A percentile compares a stretch with the other conserved stretches of the same genome.
phyloP scores from a whole-genome alignment of 805 yeast genomes.

The Pichia kluyveri region DNA sequence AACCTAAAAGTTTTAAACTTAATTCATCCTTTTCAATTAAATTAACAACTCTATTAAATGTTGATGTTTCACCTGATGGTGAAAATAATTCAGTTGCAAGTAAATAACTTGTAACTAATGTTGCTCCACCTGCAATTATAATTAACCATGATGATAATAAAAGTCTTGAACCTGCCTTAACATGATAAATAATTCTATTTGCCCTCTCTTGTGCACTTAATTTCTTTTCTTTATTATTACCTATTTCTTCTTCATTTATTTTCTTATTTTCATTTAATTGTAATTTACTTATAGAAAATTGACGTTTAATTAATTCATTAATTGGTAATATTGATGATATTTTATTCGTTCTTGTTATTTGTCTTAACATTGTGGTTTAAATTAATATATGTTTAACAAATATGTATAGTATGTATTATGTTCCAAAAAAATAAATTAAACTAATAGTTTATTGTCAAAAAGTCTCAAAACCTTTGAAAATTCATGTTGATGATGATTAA shows the following conservation, averaged over 20 bases:
- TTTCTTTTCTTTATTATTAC: not conserved
- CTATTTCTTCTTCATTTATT: too few relatives aligned
- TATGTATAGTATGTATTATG: too few relatives aligned
- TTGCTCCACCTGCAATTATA: slow-evolving; percentile 58
- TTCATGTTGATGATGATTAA: not conserved
- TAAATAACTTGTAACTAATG: slow-evolving; percentile 61
- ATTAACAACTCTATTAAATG: slow-evolving; percentile 79
- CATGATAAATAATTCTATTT: slow-evolving; percentile 33
- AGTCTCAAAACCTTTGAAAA: not conserved
- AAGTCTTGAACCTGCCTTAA: slow-evolving; percentile 53
- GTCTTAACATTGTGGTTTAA: not conserved
- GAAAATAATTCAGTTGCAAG: slow-evolving; percentile 72
- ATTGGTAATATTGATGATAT: too few relatives aligned
- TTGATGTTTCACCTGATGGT: slow-evolving; percentile 86
- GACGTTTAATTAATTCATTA: not conserved
- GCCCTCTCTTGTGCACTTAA: slow-evolving; percentile 9
- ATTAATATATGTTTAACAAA: not conserved
- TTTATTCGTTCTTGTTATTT: not conserved
- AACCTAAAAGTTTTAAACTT: slow-evolving; percentile 47
- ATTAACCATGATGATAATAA: slow-evolving; percentile 54
- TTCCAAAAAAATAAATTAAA: too few relatives aligned
- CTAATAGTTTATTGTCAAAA: too few relatives aligned
- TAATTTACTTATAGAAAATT: not conserved
- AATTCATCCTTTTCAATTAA: slow-evolving; percentile 59
- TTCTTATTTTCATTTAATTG: too few relatives aligned